A percentile compares a stretch with the other conserved stretches of the same genome.
phyloP scores from a whole-genome alignment of 2,329 filamentous ascomycete species.

The Pseudogymnoascus sp. region DNA sequence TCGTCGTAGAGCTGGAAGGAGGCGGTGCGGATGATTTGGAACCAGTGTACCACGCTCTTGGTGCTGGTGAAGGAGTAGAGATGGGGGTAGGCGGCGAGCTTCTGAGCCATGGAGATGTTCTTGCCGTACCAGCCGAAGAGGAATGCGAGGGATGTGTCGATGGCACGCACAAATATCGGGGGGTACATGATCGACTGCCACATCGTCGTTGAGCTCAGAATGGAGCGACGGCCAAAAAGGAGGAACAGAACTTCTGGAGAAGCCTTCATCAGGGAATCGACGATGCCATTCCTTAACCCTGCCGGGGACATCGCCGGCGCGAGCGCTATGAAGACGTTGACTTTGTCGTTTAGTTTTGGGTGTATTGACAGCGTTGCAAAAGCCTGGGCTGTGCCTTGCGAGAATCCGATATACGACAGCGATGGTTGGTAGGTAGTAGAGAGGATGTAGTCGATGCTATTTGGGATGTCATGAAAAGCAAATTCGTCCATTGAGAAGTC shows the following conservation, averaged over 20 bases:
- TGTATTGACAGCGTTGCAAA: conserved; percentile 92
- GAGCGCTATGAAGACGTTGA: conserved; percentile 92
- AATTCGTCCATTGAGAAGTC: conserved; percentile 98
- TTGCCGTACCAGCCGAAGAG: conserved; percentile 82
- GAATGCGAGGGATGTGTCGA: conserved; percentile 73
- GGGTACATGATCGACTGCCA: conserved; percentile 96
- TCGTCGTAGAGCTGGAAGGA: conserved; percentile 99
- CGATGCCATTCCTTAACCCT: conserved; percentile 79
- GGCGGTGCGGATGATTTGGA: conserved; percentile 94
- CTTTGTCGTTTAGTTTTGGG: conserved; percentile 81
- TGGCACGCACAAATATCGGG: conserved; percentile 80
- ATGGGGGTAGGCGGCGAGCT: conserved; percentile 91
- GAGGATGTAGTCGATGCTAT: conserved; percentile 88
- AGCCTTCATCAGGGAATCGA: conserved; percentile 87
- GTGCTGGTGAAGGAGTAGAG: conserved; percentile 95
- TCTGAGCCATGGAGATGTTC: conserved; percentile 82
- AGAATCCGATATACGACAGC: conserved; percentile 93
- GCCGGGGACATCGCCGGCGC: conserved; percentile 95
- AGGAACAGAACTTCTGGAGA: conserved; percentile 89
- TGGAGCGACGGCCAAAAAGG: conserved; percentile 83
- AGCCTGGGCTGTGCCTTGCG: conserved; percentile 91
- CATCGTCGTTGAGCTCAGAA: conserved; percentile 88
- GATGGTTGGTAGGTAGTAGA: conserved; percentile 74
- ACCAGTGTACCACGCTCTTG: conserved; percentile 98
- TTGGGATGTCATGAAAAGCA: conserved; percentile 92